A percentile compares a stretch with the other conserved stretches of the same genome.
Evolutionary conservation across 768 basidiomycete species (phyloP).

Genomic region (Leccinum pellstonianum): DNA sequence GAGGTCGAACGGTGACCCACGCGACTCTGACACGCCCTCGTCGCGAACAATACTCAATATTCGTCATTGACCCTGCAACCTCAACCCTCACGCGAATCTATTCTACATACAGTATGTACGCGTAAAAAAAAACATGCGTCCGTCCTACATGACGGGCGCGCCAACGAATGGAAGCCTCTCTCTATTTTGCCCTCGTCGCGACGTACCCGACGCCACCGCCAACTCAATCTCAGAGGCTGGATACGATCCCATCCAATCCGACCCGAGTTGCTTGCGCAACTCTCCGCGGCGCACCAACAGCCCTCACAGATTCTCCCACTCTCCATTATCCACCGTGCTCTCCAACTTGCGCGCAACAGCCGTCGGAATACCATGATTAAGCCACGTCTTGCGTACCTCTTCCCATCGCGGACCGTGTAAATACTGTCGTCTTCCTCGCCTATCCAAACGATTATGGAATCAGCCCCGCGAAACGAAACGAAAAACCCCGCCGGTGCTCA

Average conservation of each 20-base stretch:
- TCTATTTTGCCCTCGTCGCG: no score
- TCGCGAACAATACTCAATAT: neutral
- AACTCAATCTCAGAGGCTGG: no score
- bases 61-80: neutral
- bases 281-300: no score
- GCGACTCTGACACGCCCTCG: slow-evolving; percentile 20
- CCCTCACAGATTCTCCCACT: slow-evolving; percentile 79
- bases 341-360: slow-evolving; percentile 88
- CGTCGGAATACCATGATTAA: slow-evolving; percentile 86
- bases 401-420: slow-evolving; percentile 86
- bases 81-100: no score
- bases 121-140: no score
- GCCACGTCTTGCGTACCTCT: slow-evolving; percentile 88
- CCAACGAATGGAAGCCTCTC: no score
- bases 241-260: no score
- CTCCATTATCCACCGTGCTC: slow-evolving; percentile 83
- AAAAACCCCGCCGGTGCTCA: slow-evolving; percentile 24
- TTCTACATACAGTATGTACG: neutral
- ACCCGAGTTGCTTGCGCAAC: no score
- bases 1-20: slow-evolving; percentile 17
- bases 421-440: slow-evolving; percentile 87
- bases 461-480: neutral
- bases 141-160: no score
- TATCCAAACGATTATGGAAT: slow-evolving; percentile 28
- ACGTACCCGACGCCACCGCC: no score